A percentile compares a stretch with the other conserved stretches of the same genome.
These are phyloP conservation scores for Pleurotus citrinopileatus DNA, from an alignment of 768 basidiomycete species.

Conservation along the genomic window DNA sequence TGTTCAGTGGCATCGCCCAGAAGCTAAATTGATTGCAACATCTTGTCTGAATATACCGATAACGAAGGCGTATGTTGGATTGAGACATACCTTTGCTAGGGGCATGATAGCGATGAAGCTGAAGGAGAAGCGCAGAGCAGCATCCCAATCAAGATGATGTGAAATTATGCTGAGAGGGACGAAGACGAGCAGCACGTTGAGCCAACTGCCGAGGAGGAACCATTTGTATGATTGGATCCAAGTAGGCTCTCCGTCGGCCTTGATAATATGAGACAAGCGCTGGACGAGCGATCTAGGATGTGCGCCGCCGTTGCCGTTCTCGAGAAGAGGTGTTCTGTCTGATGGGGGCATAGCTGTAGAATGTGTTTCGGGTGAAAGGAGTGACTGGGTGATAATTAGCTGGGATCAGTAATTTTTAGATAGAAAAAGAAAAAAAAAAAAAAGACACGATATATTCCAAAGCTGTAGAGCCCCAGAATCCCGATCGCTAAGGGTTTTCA, in stretches of 20 bases:
- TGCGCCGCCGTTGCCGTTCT: slow-evolving; percentile 31
- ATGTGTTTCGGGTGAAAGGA: neutral
- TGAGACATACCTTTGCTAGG: slow-evolving; percentile 69
- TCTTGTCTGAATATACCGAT: slow-evolving; percentile 3
- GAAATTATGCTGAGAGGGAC: slow-evolving; percentile 71
- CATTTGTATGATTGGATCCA: slow-evolving; percentile 55
- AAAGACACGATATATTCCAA: slow-evolving; percentile 8
- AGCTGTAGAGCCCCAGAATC: neutral
- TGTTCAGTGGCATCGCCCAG: slow-evolving; percentile 84
- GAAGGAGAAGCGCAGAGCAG: slow-evolving; percentile 67
- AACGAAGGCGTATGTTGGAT: slow-evolving; percentile 2
- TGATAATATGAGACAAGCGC: slow-evolving; percentile 39
- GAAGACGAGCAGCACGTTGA: slow-evolving; percentile 78
- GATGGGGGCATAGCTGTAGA: slow-evolving; percentile 31
- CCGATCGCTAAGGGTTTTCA: neutral
- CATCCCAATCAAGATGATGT: slow-evolving; percentile 72
- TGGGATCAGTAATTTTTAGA: slow-evolving; percentile 11
- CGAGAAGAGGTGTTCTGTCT: slow-evolving; percentile 49
- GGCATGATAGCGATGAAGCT: slow-evolving; percentile 85
- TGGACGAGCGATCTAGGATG: slow-evolving; percentile 24
- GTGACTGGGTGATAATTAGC: slow-evolving; percentile 10
- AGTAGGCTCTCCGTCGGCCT: slow-evolving; percentile 61
- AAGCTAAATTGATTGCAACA: slow-evolving; percentile 42
- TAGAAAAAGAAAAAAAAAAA: slow-evolving; percentile 5
- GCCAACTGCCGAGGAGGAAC: slow-evolving; percentile 63